phyloP scores from a whole-genome alignment of 257 asterid species.

The Catharanthus roseus region DNA sequence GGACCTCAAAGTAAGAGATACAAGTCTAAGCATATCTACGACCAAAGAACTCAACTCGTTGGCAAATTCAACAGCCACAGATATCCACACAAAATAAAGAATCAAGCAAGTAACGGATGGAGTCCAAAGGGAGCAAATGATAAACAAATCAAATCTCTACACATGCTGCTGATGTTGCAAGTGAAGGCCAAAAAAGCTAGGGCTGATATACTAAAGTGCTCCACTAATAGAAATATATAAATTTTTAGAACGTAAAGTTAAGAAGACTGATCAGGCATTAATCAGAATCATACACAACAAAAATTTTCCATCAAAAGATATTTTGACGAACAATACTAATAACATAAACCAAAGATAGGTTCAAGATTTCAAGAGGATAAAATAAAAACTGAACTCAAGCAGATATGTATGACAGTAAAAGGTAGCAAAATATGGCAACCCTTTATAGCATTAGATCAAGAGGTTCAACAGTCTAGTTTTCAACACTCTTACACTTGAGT shows the following conservation, averaged over 20 bases:
- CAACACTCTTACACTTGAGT: background rate
- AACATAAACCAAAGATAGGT: too few species aligned
- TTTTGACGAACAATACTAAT: constrained; percentile 1
- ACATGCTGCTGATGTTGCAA: too few species aligned
- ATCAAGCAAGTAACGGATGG: background rate
- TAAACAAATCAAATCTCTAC: background rate
- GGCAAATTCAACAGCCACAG: background rate
- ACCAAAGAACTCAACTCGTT: background rate
- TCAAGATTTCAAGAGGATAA: background rate
- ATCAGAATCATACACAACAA: background rate
- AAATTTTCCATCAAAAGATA: background rate
- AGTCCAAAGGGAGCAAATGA: background rate
- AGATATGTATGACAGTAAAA: background rate
- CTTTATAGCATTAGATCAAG: background rate
- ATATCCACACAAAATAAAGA: background rate
- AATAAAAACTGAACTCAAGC: background rate
- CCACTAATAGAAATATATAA: background rate
- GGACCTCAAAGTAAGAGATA: background rate
- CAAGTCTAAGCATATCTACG: background rate
- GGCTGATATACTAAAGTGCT: background rate
- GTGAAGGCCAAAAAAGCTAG: background rate
- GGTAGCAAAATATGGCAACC: background rate
- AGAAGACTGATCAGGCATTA: background rate
- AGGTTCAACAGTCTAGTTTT: background rate
- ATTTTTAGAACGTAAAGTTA: background rate